Conservation (phyloP, 2,329 filamentous ascomycete species). For the Neopestalotiopsis clavispora region DNA sequence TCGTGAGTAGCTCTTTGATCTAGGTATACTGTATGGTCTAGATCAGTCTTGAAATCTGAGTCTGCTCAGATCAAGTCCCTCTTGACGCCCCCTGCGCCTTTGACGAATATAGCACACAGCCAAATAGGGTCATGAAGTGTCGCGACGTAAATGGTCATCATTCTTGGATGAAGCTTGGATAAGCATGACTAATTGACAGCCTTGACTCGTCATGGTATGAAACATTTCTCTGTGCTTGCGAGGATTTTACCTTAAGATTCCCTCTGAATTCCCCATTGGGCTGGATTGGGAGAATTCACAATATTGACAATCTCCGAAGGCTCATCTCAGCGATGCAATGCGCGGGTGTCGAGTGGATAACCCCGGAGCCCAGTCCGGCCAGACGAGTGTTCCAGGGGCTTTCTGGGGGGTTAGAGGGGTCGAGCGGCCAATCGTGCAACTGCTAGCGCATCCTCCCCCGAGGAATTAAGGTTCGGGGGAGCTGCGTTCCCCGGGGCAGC, state of each 20-base stretch:
- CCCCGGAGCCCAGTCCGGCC: neutral
- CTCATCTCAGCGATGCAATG: neutral
- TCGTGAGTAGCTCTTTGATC: no score
- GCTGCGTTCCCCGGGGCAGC: conserved; percentile 3
- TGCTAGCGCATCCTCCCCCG: neutral
- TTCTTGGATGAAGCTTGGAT: no score
- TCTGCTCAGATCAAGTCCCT: no score
- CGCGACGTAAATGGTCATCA: no score
- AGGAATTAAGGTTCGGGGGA: neutral
- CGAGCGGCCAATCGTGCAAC: neutral
- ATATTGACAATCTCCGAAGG: neutral
- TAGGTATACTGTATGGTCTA: no score
- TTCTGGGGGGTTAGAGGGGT: neutral
- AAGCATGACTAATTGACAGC: no score
- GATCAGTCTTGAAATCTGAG: no score
- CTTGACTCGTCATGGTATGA: no score
- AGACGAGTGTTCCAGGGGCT: neutral
- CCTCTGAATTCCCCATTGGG: neutral
- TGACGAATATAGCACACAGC: no score
- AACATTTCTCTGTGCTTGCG: no score
- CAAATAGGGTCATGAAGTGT: no score
- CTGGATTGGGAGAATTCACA: neutral
- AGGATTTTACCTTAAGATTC: neutral
- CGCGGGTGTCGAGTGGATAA: neutral
- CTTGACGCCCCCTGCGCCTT: no score